Evolutionary conservation across 352 stramenopile genomes (phyloP), one percentile per base, ranked within the genome.

Genomic region (Pythium coloratum): DNA sequence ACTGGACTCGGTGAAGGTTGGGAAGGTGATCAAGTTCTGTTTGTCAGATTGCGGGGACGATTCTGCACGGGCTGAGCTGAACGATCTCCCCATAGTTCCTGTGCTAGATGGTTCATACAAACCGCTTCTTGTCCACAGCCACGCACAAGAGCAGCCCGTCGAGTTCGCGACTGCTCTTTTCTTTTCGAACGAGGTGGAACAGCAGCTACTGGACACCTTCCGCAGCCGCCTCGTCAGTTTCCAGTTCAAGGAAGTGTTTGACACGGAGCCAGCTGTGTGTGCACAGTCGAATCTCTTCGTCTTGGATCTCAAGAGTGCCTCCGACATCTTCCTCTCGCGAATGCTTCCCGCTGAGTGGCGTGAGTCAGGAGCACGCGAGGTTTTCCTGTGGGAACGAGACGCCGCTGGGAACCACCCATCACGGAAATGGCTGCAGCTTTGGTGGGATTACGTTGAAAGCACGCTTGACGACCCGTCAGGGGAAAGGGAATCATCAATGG

Each of bases 391-490:
- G 67, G 61, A 69, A 20, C 55, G 55, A 34, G 34, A n/a, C 16
- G 40, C 47, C 14, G 20, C 61, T 12, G 6, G 9, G 3, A 30
- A 49, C 0, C 56, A 69, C 46, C 61, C 61, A 14, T 64, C 55
- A 3, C 14, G 28, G 2, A 36, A 62, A 7, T 73, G 67, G 67
- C 20, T 69, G 16, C 30, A 55, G 3, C 50, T 16, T 28, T 73
- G 60, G 67, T 73, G 67, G 67, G 28, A 49, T 13, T 73, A 73
- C 30, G 33, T 69, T 16, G 60, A 69, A 10, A 20, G n/a, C 36
- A 33, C 24, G 7, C 33, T 73, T n/a, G 63, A 63, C 20, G 36
- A 62, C 9, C 20, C 10, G 6, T 32, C 20, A n/a, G 51, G n/a
- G 7, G 47, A 68, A 20, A 16, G 26, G 20, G 53, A 58, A 24